phyloP scores from a whole-genome alignment of 352 stramenopile species.

The Aphanomyces euteiches region DNA sequence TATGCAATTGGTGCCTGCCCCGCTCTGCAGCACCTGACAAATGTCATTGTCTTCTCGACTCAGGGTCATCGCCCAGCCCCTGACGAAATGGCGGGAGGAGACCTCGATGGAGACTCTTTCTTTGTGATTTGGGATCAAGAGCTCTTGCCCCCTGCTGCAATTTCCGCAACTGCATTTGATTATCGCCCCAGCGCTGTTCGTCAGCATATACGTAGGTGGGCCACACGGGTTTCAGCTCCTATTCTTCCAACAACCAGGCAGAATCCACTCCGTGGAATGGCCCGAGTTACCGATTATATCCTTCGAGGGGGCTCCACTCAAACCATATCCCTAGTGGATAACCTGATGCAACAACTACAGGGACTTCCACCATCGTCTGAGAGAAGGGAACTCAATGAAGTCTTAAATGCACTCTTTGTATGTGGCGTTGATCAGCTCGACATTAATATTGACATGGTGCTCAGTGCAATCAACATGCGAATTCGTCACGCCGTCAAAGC shows the following conservation, averaged over 20 bases:
- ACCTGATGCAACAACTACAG: neutral
- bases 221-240: no score
- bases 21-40: neutral
- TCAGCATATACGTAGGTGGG: no score
- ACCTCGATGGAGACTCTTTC: conserved; percentile 18
- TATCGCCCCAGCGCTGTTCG: neutral
- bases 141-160: neutral
- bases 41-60: conserved; percentile 12
- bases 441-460: no score
- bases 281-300: neutral
- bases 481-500: no score
- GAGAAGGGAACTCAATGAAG: neutral
- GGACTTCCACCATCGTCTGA: neutral
- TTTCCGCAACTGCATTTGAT: neutral
- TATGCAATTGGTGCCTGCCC: neutral
- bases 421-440: conserved; percentile 1
- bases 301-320: neutral
- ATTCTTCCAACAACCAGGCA: no score
- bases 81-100: conserved; percentile 6
- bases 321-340: neutral
- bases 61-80: neutral
- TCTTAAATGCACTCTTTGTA: neutral
- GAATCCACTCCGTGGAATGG: no score
- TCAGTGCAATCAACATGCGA: no score
- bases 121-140: neutral